These are phyloP conservation scores for Pichia sorboxylosa DNA, from an alignment of 1,139 yeast genomes.

Conservation along the genomic window DNA sequence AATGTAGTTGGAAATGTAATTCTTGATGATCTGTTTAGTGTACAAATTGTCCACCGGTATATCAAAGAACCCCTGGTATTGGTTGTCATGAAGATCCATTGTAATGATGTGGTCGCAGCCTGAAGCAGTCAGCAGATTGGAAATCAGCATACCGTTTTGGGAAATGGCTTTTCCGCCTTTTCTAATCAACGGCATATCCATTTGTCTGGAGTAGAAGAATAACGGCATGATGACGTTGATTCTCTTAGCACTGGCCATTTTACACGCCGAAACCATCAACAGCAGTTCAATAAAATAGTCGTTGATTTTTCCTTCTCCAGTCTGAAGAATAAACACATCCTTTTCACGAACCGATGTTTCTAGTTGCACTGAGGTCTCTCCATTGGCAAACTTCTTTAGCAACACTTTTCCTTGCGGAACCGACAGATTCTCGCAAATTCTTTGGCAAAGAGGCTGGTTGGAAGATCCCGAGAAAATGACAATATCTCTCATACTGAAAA, in stretches of 20 bases:
- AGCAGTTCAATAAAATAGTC: slow-evolving; percentile 82
- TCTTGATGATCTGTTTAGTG: slow-evolving; percentile 73
- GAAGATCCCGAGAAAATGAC: slow-evolving; percentile 71
- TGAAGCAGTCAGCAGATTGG: slow-evolving; percentile 78
- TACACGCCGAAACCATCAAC: slow-evolving; percentile 87
- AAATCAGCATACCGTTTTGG: slow-evolving; percentile 87
- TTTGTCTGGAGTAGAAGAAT: slow-evolving; percentile 93
- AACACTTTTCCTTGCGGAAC: slow-evolving; percentile 48
- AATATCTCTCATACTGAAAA: slow-evolving; percentile 70
- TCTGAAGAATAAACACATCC: slow-evolving; percentile 77
- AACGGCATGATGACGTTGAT: slow-evolving; percentile 92
- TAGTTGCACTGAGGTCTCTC: slow-evolving; percentile 81
- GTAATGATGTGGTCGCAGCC: slow-evolving; percentile 96
- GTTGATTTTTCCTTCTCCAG: slow-evolving; percentile 76
- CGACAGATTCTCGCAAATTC: slow-evolving; percentile 54
- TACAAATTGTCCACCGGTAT: slow-evolving; percentile 87
- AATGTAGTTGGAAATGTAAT: slow-evolving; percentile 62
- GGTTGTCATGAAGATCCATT: slow-evolving; percentile 95
- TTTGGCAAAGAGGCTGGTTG: slow-evolving; percentile 50
- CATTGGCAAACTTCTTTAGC: slow-evolving; percentile 59
- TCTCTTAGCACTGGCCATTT: slow-evolving; percentile 85
- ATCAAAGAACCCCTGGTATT: slow-evolving; percentile 87
- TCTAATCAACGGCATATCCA: slow-evolving; percentile 66
- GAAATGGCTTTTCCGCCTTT: slow-evolving; percentile 85
- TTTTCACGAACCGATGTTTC: slow-evolving; percentile 83